Conservation (phyloP, 768 basidiomycete genomes). For the Inosperma sp. region DNA sequence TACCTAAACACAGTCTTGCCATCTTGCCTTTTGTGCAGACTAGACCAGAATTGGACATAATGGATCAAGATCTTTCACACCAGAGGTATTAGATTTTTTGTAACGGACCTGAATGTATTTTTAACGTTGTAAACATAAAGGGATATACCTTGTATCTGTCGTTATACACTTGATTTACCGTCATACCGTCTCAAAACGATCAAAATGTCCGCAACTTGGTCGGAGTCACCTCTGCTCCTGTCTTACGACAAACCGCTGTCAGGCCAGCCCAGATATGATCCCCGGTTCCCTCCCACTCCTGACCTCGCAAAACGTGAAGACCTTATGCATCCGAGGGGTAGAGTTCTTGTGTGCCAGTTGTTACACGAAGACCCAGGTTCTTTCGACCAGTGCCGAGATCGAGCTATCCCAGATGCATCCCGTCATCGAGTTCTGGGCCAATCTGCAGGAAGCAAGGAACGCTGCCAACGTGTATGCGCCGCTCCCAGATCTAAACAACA, state of each 20-base stretch:
- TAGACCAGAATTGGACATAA: too few relatives aligned
- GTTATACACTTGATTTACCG: constrained; percentile 85
- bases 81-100: too few relatives aligned
- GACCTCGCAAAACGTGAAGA: neutral
- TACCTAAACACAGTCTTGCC: too few relatives aligned
- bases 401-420: neutral
- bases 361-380: neutral
- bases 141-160: constrained; percentile 90
- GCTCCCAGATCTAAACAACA: neutral
- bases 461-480: neutral
- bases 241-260: too few relatives aligned
- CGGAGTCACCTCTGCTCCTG: constrained; percentile 87
- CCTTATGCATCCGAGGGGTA: neutral
- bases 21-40: too few relatives aligned
- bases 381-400: neutral
- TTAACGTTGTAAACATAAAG: too few relatives aligned
- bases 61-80: too few relatives aligned
- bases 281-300: neutral
- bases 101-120: too few relatives aligned
- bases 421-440: neutral
- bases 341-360: neutral
- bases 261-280: too few relatives aligned
- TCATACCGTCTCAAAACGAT: constrained; percentile 69
- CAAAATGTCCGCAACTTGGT: constrained; percentile 76
- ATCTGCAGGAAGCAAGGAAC: neutral